phyloP scores from a whole-genome alignment of 2,329 filamentous ascomycete genomes.

The Aspergillus sp. region DNA sequence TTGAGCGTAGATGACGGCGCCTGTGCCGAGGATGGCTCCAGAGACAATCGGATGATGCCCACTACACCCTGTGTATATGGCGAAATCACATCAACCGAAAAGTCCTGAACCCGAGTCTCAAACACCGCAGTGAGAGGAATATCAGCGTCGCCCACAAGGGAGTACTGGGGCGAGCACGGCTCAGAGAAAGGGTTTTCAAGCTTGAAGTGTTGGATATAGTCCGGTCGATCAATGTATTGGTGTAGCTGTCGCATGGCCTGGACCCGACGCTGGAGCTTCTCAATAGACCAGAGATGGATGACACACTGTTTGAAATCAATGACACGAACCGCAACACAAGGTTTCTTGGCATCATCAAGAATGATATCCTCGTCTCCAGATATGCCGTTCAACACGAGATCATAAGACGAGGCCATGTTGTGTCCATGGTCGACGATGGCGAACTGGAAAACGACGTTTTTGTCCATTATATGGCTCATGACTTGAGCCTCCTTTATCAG shows the following conservation, averaged over 20 bases:
- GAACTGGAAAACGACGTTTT: conserved; percentile 92
- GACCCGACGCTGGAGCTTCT: conserved; percentile 85
- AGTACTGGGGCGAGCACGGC: conserved; percentile 86
- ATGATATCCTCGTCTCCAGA: conserved; percentile 81
- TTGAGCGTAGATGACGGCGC: conserved; percentile 91
- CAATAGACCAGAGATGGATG: conserved; percentile 89
- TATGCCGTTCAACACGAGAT: conserved; percentile 90
- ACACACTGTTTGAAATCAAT: conserved; percentile 86
- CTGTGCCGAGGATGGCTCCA: conserved; percentile 91
- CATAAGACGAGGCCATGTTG: conserved; percentile 87
- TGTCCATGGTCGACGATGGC: conserved; percentile 87
- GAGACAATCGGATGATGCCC: conserved; percentile 83
- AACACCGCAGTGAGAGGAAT: conserved; percentile 92
- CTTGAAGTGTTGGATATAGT: conserved; percentile 90
- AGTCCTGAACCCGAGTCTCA: conserved; percentile 91
- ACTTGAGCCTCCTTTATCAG: conserved; percentile 93
- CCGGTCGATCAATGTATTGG: conserved; percentile 92
- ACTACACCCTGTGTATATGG: conserved; percentile 89
- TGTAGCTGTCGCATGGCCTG: conserved; percentile 95
- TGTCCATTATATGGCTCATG: conserved; percentile 95
- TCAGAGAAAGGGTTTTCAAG: conserved; percentile 93
- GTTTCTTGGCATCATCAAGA: conserved; percentile 78
- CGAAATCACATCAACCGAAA: conserved; percentile 83
- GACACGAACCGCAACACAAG: conserved; percentile 85
- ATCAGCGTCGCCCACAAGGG: conserved; percentile 87